Conservation (phyloP, 2,329 filamentous ascomycete species). For the Paramyrothecium sp. region DNA sequence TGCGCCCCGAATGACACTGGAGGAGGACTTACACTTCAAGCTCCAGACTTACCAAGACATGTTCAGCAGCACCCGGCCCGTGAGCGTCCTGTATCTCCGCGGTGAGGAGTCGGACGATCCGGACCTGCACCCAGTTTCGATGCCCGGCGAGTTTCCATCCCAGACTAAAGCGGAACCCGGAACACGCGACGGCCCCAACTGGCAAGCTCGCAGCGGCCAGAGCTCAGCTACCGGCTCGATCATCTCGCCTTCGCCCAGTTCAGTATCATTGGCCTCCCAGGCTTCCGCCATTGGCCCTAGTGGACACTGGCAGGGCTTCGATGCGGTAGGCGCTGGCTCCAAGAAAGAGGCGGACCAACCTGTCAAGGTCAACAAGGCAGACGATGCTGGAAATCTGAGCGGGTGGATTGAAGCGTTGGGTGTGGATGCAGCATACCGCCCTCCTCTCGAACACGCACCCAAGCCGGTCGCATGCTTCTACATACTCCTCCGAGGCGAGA, state of each 20-base stretch:
- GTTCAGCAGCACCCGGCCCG: slow-evolving; percentile 80
- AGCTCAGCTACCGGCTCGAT: slow-evolving; percentile 61
- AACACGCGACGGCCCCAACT: slow-evolving; percentile 44
- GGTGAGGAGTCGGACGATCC: slow-evolving; percentile 79
- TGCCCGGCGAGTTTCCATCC: slow-evolving; percentile 66
- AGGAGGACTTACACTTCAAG: slow-evolving; percentile 78
- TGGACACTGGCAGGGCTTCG: slow-evolving; percentile 57
- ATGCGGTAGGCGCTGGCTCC: slow-evolving; percentile 49
- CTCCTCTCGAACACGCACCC: slow-evolving; percentile 68
- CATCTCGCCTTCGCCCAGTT: slow-evolving; percentile 66
- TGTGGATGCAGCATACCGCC: slow-evolving; percentile 81
- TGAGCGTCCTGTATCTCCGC: slow-evolving; percentile 74
- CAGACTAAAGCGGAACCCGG: slow-evolving; percentile 47
- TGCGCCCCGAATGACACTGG: slow-evolving; percentile 48
- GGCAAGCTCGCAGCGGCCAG: slow-evolving; percentile 51
- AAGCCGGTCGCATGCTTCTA: slow-evolving; percentile 90
- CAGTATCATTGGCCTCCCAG: slow-evolving; percentile 60
- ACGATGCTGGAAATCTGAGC: slow-evolving; percentile 64
- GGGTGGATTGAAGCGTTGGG: slow-evolving; percentile 90
- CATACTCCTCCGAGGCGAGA: slow-evolving; percentile 56
- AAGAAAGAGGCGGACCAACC: slow-evolving; percentile 51
- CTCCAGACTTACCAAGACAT: slow-evolving; percentile 79
- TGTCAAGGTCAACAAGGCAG: slow-evolving; percentile 50
- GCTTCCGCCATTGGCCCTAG: slow-evolving; percentile 39
- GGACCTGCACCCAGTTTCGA: slow-evolving; percentile 72